phyloP scores from a whole-genome alignment of 202 grass and related monocot species.

The Hordeum pubiflorum region DNA sequence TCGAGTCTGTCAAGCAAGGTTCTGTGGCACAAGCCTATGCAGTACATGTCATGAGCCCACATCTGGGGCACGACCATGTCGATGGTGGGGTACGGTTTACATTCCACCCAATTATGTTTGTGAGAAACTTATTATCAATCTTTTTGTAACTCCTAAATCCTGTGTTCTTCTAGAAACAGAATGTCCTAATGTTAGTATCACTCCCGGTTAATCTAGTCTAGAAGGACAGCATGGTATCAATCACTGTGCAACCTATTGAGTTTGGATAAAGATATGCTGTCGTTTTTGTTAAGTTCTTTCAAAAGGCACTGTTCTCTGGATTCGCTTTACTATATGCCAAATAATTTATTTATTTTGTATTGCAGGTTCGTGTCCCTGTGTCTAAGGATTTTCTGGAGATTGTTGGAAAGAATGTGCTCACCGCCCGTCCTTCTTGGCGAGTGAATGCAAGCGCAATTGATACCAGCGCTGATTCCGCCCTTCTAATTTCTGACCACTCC shows the following conservation, averaged over 20 bases:
- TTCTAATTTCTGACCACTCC: constrained; percentile 88
- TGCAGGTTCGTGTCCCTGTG: constrained; percentile 51
- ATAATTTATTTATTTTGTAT: not conserved
- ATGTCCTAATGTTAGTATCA: not conserved
- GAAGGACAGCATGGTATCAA: not conserved
- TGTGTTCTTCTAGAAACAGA: not conserved
- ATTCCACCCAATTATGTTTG: constrained; percentile 7
- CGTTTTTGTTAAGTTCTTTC: not conserved
- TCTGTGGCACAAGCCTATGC: constrained; percentile 56
- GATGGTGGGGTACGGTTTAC: constrained; percentile 54
- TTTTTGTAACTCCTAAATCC: not conserved
- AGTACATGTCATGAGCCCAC: constrained; percentile 58
- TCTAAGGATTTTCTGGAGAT: constrained; percentile 71
- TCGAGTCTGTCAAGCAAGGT: constrained; percentile 54
- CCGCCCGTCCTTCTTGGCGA: constrained; percentile 58
- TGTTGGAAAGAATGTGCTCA: constrained; percentile 50
- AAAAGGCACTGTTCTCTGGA: not conserved
- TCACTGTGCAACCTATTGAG: not conserved
- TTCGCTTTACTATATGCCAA: not conserved
- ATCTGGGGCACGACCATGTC: constrained; percentile 56
- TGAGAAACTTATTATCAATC: not conserved
- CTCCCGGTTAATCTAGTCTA: not conserved
- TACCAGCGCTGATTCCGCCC: constrained; percentile 40
- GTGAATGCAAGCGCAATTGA: constrained; percentile 68
- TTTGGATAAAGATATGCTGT: not conserved